Conservation (phyloP, 768 basidiomycete genomes). For the Suillus discolor region DNA sequence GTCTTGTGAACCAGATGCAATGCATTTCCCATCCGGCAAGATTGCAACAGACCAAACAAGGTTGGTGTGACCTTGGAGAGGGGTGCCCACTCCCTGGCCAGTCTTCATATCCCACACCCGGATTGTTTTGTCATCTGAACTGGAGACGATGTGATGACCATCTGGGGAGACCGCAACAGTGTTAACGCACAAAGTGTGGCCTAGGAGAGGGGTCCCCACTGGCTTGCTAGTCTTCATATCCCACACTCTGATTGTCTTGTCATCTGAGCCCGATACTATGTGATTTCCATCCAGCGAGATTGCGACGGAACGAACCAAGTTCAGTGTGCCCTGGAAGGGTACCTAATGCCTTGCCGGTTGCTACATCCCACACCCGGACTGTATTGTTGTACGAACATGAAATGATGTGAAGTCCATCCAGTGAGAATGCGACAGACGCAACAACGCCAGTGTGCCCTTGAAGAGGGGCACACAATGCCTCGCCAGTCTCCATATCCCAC, state of each 20-base stretch:
- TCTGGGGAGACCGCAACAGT: neutral
- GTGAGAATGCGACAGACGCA: neutral
- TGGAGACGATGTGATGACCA: neutral
- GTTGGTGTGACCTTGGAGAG: neutral
- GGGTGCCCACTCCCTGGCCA: neutral
- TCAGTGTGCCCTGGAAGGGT: neutral
- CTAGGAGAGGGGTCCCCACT: neutral
- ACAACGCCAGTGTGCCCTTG: fast-evolving
- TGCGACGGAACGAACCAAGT: neutral
- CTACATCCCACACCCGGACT: neutral
- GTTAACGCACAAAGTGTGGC: neutral
- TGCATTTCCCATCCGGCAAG: neutral
- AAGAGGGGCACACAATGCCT: neutral
- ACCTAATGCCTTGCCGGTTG: neutral
- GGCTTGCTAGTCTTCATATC: neutral
- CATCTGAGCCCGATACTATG: neutral
- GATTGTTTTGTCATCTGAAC: constrained; percentile 1
- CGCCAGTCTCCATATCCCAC: no score
- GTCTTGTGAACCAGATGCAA: neutral
- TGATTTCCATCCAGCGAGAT: neutral
- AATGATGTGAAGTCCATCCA: neutral
- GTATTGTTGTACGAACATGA: neutral
- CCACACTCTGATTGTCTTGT: neutral
- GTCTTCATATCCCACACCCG: constrained; percentile 1
- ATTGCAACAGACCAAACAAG: neutral